phyloP scores from a whole-genome alignment of 2,329 filamentous ascomycete genomes.

The Sclerotinia nivalis region DNA sequence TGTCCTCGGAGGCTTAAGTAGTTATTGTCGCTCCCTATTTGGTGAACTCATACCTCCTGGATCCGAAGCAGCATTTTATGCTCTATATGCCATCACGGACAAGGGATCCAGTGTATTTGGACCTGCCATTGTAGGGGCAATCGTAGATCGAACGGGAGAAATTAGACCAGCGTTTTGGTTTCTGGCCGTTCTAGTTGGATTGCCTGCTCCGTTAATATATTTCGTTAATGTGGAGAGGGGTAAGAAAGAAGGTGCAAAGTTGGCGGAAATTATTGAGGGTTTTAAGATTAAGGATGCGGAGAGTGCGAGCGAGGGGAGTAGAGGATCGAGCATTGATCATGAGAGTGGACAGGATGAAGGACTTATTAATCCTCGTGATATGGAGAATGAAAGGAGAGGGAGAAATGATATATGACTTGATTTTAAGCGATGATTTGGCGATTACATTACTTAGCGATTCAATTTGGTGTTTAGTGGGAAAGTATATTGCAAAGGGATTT shows the following conservation, averaged over 20 bases:
- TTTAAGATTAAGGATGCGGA: conserved; percentile 21
- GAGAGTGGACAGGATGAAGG: conserved; percentile 2
- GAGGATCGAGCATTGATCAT: neutral
- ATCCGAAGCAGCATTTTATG: conserved; percentile 85
- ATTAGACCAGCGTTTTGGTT: conserved; percentile 91
- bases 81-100: conserved; percentile 91
- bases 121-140: conserved; percentile 85
- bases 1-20: conserved; percentile 86
- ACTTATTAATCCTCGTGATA: neutral
- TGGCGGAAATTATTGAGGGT: conserved; percentile 48
- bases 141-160: conserved; percentile 79
- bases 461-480: neutral
- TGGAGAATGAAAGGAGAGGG: neutral
- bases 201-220: conserved; percentile 81
- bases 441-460: neutral
- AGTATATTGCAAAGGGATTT: neutral
- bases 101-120: conserved; percentile 95
- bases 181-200: conserved; percentile 73
- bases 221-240: conserved; percentile 81
- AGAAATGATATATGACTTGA: conserved; percentile 9
- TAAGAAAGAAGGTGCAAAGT: conserved; percentile 63
- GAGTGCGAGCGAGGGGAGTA: conserved; percentile 11
- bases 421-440: neutral
- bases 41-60: conserved; percentile 91
- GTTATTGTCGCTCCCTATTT: conserved; percentile 88